Evolutionary conservation across 345 rosid genomes (phyloP), one percentile per base, ranked within the genome.

Genomic region (Dipteronia dyeriana): DNA sequence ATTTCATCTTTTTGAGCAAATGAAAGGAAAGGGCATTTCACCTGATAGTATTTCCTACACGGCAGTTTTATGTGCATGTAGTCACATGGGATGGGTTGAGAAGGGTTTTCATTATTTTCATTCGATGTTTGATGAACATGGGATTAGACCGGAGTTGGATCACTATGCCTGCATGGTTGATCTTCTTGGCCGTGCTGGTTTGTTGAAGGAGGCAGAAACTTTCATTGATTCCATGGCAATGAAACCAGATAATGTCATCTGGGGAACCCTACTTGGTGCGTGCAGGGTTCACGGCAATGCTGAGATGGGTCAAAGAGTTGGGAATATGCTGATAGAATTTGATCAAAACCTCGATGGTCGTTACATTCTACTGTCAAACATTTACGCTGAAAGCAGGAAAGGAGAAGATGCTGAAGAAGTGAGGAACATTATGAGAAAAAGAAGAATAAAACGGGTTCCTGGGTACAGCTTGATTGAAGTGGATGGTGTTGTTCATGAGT

Each of bases 391-490:
- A 19, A 31, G 69, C 56, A 74, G 69, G 19, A 76, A 80, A 62
- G 78, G 83, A 60, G 83, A 82, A 47, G 77, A 79, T 57, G 80
- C 81, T 65, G 85, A 84, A 34, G 76, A 29, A 59, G 79, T 79
- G 61, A 81, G 87, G 73, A 74, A 26, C 43, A 74, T 75, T 1
- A 79, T 82, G 59, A 70, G 69, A 61, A 70, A 29, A 43, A 84
- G 73, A 47, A 73, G 78, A 0, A 71, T 84, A 41, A 74, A 74
- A 80, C 69, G 78, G 31, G 69, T 59, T 39, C 80, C 83, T 39
- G 87, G 85, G 22, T 79, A 77, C 76, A 84, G 85, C 76, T 79
- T 83, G 84, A 81, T 84, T 81, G 80, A 81, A 67, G 79, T 84
- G 68, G 75, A 79, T 43, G 80, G 78, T 29, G 71, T 47, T 29